These are phyloP conservation scores for Penicillium fuscoglaucum DNA, from an alignment of 2,329 filamentous ascomycete species.

Conservation along the genomic window DNA sequence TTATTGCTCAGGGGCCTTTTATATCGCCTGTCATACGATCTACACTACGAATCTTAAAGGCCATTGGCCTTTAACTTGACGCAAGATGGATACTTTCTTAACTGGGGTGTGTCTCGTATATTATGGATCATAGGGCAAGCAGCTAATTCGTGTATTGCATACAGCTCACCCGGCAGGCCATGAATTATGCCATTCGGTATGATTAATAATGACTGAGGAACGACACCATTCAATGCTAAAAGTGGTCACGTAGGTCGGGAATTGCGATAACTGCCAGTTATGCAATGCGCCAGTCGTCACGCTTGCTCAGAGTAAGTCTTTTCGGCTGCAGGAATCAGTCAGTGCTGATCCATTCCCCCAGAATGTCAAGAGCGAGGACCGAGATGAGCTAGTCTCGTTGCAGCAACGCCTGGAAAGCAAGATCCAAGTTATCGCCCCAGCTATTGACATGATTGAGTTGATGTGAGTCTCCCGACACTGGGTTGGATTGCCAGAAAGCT, in stretches of 20 bases:
- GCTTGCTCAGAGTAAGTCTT: conserved; percentile 65
- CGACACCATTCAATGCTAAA: conserved; percentile 9
- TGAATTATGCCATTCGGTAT: conserved; percentile 83
- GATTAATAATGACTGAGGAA: background rate
- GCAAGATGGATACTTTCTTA: conserved; percentile 70
- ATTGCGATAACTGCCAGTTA: conserved; percentile 82
- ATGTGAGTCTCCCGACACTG: conserved; percentile 57
- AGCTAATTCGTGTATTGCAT: conserved; percentile 22
- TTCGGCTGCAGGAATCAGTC: background rate
- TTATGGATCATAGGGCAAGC: conserved; percentile 8
- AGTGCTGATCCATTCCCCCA: conserved; percentile 27
- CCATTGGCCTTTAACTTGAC: conserved; percentile 1
- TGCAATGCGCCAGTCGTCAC: conserved; percentile 77
- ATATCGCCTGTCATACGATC: conserved; percentile 7
- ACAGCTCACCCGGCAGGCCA: conserved; percentile 71
- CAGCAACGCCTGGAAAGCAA: conserved; percentile 79
- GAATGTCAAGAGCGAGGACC: conserved; percentile 69
- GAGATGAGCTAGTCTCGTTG: conserved; percentile 69
- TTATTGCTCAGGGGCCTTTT: conserved; percentile 2
- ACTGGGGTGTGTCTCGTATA: conserved; percentile 51
- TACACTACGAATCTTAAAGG: conserved; percentile 1
- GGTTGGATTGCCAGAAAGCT: background rate
- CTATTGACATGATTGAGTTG: conserved; percentile 88
- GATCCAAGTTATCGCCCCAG: conserved; percentile 85
- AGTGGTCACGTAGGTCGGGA: conserved; percentile 57